These are phyloP conservation scores for Boechera divaricarpa DNA, from an alignment of 345 rosid species.

Conservation along the genomic window DNA sequence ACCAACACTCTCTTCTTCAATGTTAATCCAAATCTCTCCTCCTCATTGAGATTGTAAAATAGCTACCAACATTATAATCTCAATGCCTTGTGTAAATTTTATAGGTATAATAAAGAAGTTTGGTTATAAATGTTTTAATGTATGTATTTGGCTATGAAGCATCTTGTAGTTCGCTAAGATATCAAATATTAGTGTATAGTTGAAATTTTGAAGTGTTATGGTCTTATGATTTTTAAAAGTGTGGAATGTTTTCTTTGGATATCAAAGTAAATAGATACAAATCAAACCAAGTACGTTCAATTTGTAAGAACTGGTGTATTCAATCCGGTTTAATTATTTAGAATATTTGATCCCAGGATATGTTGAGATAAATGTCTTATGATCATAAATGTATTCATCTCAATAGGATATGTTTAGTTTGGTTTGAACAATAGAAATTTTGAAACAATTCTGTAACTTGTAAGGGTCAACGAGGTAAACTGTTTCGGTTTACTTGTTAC, in stretches of 20 bases:
- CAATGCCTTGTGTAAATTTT: neutral
- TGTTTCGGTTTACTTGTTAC: constrained; percentile 11
- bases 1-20: constrained; percentile 40
- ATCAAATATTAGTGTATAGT: neutral
- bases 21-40: constrained; percentile 10
- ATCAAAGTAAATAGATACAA: neutral
- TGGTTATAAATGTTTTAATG: neutral
- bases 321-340: too few relatives aligned
- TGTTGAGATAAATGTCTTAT: too few relatives aligned
- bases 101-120: neutral
- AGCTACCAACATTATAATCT: neutral
- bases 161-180: neutral
- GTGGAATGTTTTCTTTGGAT: neutral
- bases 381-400: too few relatives aligned
- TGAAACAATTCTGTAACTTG: too few relatives aligned
- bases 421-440: too few relatives aligned
- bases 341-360: too few relatives aligned
- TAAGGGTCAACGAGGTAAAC: neutral
- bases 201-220: neutral
- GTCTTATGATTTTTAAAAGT: neutral
- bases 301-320: neutral
- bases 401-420: too few relatives aligned
- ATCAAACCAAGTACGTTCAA: neutral
- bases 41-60: neutral
- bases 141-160: neutral